Conservation (phyloP, 2,329 filamentous ascomycete genomes). For the Coniella vitis region DNA sequence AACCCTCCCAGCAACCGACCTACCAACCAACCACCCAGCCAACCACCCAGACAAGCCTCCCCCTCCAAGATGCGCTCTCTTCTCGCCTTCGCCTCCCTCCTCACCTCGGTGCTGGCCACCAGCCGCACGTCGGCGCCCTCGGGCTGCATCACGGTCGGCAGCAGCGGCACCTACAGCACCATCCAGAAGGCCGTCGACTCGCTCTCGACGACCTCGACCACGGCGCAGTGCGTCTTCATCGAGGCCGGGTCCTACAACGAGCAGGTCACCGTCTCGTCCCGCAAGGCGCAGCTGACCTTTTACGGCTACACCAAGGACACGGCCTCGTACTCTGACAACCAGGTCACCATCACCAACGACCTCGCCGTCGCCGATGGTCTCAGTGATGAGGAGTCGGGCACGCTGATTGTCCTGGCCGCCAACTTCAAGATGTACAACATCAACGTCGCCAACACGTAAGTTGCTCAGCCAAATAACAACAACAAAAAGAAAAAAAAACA, state of each 20-base stretch:
- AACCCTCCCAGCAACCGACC: too few species aligned
- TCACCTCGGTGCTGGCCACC: conserved; percentile 22
- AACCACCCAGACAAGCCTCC: too few species aligned
- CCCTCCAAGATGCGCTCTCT: conserved; percentile 16
- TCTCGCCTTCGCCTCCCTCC: conserved; percentile 2
- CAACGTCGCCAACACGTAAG: conserved; percentile 38
- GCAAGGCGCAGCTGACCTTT: conserved; percentile 41
- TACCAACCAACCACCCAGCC: neutral
- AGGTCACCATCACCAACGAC: conserved; percentile 44
- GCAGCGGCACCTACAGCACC: conserved; percentile 29
- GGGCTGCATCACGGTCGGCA: conserved; percentile 43
- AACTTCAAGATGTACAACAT: conserved; percentile 58
- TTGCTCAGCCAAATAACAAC: too few species aligned
- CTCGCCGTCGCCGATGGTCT: conserved; percentile 38
- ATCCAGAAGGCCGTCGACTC: conserved; percentile 52
- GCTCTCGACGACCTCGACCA: conserved; percentile 43
- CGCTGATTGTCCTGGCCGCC: conserved; percentile 36
- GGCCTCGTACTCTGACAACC: conserved; percentile 45
- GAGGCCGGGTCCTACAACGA: conserved; percentile 53
- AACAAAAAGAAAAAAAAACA: too few species aligned
- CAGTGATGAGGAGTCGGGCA: conserved; percentile 47
- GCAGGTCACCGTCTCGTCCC: conserved; percentile 47
- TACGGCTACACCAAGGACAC: conserved; percentile 50
- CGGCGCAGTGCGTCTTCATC: conserved; percentile 56
- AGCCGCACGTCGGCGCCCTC: conserved; percentile 34